Conservation (phyloP, 1,284 basidiomycete genomes). For the Kwoniella shivajii region DNA sequence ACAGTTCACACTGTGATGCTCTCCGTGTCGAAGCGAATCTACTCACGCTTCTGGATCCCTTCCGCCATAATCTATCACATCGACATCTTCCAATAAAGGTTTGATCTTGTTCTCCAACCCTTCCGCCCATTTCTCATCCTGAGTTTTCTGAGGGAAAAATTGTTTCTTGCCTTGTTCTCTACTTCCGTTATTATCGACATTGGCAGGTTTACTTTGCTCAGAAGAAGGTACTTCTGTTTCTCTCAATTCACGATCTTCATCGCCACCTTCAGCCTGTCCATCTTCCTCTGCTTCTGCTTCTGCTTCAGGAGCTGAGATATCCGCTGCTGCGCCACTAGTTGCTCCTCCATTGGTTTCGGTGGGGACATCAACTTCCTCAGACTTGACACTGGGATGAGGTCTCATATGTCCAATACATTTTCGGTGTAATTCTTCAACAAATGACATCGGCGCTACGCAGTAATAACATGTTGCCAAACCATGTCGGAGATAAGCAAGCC, state of each 20-base stretch:
- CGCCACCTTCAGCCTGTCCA: conserved; percentile 6
- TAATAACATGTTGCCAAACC: conserved; percentile 70
- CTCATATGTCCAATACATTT: conserved; percentile 90
- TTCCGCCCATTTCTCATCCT: conserved; percentile 84
- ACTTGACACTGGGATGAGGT: conserved; percentile 45
- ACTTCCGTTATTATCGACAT: not conserved
- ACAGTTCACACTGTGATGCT: too few relatives aligned
- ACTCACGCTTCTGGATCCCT: conserved; percentile 85
- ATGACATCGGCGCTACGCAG: conserved; percentile 86
- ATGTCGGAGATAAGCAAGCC: conserved; percentile 44
- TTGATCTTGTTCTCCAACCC: conserved; percentile 63
- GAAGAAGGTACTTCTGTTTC: conserved; percentile 36
- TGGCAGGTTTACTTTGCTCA: not conserved
- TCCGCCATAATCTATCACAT: conserved; percentile 82
- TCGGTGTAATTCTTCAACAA: conserved; percentile 87
- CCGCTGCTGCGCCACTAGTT: not conserved
- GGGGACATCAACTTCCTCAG: conserved; percentile 59
- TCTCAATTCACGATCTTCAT: conserved; percentile 29
- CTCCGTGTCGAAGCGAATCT: too few relatives aligned
- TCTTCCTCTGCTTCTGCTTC: not conserved
- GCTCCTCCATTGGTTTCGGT: conserved; percentile 9
- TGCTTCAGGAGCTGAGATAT: conserved; percentile 1
- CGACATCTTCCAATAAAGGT: conserved; percentile 62
- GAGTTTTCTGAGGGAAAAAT: conserved; percentile 35
- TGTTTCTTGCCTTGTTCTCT: conserved; percentile 11